Conservation (phyloP, 148 eudicot genomes). For the Amaranthus hypochondriacus region DNA sequence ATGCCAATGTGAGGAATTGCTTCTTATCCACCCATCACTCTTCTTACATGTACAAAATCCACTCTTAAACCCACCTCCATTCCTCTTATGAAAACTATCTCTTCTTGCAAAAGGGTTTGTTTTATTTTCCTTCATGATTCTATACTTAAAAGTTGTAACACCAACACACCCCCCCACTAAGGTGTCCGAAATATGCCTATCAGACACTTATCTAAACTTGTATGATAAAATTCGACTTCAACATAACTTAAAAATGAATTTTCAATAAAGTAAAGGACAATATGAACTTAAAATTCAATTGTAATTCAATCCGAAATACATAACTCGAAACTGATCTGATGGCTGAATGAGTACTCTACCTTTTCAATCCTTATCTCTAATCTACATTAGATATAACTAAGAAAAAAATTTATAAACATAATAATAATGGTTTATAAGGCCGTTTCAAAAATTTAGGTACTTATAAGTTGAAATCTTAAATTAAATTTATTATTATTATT, state of each 20-base stretch:
- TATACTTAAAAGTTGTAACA: constrained; percentile 33
- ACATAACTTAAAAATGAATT: too few relatives aligned
- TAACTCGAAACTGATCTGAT: too few relatives aligned
- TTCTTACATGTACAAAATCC: constrained; percentile 27
- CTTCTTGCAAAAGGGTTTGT: constrained; percentile 10
- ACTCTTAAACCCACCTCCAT: constrained; percentile 12
- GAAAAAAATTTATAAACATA: neutral
- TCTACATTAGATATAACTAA: too few relatives aligned
- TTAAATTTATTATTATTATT: neutral
- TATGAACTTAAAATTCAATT: too few relatives aligned
- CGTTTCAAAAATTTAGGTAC: neutral
- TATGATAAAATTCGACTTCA: too few relatives aligned
- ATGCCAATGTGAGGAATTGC: constrained; percentile 43
- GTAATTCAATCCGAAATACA: too few relatives aligned
- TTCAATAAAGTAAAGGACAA: too few relatives aligned
- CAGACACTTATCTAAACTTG: too few relatives aligned
- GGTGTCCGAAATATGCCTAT: too few relatives aligned
- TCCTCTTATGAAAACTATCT: too few relatives aligned
- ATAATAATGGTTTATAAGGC: constrained; percentile 5
- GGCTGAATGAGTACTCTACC: neutral
- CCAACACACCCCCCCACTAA: constrained; percentile 19
- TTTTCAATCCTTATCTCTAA: constrained; percentile 21
- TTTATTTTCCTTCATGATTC: constrained; percentile 38
- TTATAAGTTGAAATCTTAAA: neutral
- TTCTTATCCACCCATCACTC: constrained; percentile 50